Evolutionary conservation across 2,329 filamentous ascomycete genomes (phyloP), one percentile per base, ranked within the genome.

Genomic region (Colletotrichum tropicicola): DNA sequence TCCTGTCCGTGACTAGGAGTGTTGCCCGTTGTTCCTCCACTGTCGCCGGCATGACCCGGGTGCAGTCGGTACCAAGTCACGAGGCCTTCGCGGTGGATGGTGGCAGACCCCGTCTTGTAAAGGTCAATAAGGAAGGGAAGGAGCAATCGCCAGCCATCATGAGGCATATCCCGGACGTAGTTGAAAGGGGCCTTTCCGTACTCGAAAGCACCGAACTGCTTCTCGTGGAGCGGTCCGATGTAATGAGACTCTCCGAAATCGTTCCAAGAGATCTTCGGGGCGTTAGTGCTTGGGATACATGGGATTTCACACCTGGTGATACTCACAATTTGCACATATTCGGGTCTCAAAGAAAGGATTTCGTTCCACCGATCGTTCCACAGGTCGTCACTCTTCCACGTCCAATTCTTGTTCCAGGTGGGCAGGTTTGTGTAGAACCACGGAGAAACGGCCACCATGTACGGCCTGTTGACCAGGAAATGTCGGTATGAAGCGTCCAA

Each of bases 391-490:
- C 86, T 85, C 21, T 82, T 80, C 80, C 85, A 91, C 5, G 89
- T 77, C 87, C 88, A 91, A 71, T 89, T 87, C 75, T 90, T 90
- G 45, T 77, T 73, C 69, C 81, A 89, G 7, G 78, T 77, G 0
- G 85, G 82, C 3, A 89, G 76, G 62, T 87, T 85, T 48, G 88
- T 88, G 73, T 83, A 88, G 73, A 88, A 88, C 85, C 85, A 87
- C 0, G 86, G 85, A 0, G 83, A 83, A 13, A 86, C 81, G 2
- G 83, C 79, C 81, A 86, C 85, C 81, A 87, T 86, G 68, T 77
- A 79, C 1, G 73, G 66, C 12, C 48, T 27, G 17, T 48, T n/a
- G 10, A 54, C 62, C 17, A 73, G 10, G 9, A 51, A 60, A 6
- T 63, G 23, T 3, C 27, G 25, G 48, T 71, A 73, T 0, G 66